phyloP scores from a whole-genome alignment of 2,329 filamentous ascomycete species.

The Xylariales sp. region DNA sequence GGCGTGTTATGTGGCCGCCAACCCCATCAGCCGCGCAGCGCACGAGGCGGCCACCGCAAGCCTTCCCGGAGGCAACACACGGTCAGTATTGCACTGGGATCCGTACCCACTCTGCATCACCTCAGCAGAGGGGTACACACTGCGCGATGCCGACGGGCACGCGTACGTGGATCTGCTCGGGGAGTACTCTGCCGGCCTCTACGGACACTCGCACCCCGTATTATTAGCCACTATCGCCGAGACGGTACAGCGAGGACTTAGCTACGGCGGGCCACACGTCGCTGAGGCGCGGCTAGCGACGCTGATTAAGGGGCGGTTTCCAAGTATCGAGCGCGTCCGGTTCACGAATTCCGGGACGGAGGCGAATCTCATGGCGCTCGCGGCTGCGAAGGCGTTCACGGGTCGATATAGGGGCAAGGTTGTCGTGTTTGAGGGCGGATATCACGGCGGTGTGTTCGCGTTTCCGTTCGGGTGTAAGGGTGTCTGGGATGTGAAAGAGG shows the following conservation, averaged over 20 bases:
- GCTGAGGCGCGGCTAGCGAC: constrained; percentile 34
- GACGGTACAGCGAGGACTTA: constrained; percentile 29
- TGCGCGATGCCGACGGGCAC: constrained; percentile 57
- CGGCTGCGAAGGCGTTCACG: constrained; percentile 36
- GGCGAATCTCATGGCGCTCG: constrained; percentile 37
- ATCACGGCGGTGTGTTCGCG: constrained; percentile 33
- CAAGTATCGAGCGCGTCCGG: constrained; percentile 24
- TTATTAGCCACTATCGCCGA: constrained; percentile 63
- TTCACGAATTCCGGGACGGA: constrained; percentile 42
- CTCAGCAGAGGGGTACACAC: constrained; percentile 50
- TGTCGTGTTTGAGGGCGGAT: constrained; percentile 37
- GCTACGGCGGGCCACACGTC: constrained; percentile 36
- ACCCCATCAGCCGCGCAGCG: constrained; percentile 53
- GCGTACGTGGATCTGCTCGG: constrained; percentile 70
- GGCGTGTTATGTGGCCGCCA: constrained; percentile 51
- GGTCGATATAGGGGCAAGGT: constrained; percentile 22
- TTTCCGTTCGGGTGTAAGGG: constrained; percentile 33
- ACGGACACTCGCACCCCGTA: constrained; percentile 70
- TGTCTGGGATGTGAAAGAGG: constrained; percentile 12
- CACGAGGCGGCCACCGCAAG: constrained; percentile 52
- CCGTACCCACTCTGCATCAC: constrained; percentile 59
- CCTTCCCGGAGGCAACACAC: constrained; percentile 49
- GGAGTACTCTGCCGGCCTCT: constrained; percentile 74
- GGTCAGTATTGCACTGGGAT: constrained; percentile 50
- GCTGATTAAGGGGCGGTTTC: constrained; percentile 31